Conservation (phyloP, 345 rosid genomes). For the Aquilaria sinensis region DNA sequence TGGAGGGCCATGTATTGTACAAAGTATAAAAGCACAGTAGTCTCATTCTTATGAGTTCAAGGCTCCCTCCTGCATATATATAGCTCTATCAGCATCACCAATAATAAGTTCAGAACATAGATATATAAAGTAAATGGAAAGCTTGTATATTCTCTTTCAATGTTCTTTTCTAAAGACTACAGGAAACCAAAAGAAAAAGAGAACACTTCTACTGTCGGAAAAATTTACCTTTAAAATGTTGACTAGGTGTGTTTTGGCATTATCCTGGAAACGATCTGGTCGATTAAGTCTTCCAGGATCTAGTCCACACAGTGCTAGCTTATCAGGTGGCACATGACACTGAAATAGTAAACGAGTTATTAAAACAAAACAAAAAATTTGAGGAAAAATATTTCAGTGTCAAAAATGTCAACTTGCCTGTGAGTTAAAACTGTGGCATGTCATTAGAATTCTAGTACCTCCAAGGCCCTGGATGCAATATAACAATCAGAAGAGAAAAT, state of each 20-base stretch:
- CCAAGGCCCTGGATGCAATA: conserved; percentile 52
- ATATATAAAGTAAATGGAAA: too few species aligned
- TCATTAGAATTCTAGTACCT: conserved; percentile 56
- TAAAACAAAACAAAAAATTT: neutral
- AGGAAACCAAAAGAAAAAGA: conserved; percentile 5
- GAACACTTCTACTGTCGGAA: conserved; percentile 2
- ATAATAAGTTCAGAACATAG: too few species aligned
- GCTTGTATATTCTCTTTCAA: too few species aligned
- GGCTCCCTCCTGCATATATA: too few species aligned
- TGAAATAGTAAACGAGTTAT: conserved; percentile 19
- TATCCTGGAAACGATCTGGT: conserved; percentile 81
- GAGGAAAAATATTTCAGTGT: conserved; percentile 4
- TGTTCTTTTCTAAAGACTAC: too few species aligned
- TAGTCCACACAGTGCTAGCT: conserved; percentile 74
- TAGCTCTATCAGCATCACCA: too few species aligned
- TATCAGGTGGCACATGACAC: conserved; percentile 74
- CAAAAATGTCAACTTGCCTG: conserved; percentile 39
- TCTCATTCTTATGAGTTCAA: too few species aligned
- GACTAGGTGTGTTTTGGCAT: conserved; percentile 41
- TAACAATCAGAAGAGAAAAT: conserved; percentile 10
- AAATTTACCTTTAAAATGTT: conserved; percentile 62
- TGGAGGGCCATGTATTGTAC: too few species aligned
- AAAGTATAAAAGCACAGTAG: too few species aligned
- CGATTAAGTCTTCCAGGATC: conserved; percentile 71
- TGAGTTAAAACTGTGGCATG: conserved; percentile 59